These are phyloP conservation scores for Hortaea sp. DNA, from an alignment of 2,329 filamentous ascomycete species.

Conservation along the genomic window DNA sequence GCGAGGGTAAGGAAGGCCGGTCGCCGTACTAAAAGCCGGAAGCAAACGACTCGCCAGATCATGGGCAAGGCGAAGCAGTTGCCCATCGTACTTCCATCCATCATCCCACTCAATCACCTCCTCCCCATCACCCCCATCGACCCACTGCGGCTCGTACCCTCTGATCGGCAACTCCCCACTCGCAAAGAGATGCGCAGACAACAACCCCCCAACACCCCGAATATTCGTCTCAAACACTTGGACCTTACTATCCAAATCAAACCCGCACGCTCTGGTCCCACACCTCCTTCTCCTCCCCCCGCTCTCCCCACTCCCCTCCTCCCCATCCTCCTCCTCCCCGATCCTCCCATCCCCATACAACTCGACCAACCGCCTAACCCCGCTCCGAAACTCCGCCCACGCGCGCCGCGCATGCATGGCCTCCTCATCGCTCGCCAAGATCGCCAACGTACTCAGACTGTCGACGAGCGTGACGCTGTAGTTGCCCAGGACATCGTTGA, in stretches of 20 bases:
- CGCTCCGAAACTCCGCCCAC: conserved; percentile 60
- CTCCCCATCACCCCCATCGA: conserved; percentile 13
- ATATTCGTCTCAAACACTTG: conserved; percentile 99
- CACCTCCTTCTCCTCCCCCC: conserved; percentile 61
- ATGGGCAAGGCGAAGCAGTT: conserved; percentile 77
- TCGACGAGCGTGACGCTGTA: conserved; percentile 95
- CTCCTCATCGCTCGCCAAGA: conserved; percentile 56
- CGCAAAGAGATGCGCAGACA: conserved; percentile 91
- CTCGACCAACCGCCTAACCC: conserved; percentile 63
- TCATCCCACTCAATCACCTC: conserved; percentile 32
- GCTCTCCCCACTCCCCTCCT: too few relatives aligned
- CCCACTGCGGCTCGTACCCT: conserved; percentile 53
- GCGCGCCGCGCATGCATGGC: conserved; percentile 46
- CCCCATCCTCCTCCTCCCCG: neutral
- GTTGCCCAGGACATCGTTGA: conserved; percentile 94
- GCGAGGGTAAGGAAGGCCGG: conserved; percentile 85
- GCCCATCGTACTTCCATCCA: conserved; percentile 75
- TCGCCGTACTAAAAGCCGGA: conserved; percentile 84
- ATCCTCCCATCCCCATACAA: conserved; percentile 66
- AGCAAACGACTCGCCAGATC: conserved; percentile 77
- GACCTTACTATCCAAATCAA: conserved; percentile 94
- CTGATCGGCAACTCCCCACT: conserved; percentile 79
- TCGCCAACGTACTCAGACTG: conserved; percentile 85
- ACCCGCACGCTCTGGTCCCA: conserved; percentile 66
- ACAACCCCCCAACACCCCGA: conserved; percentile 75